These are phyloP conservation scores for Dothistroma septosporum DNA, from an alignment of 2,329 filamentous ascomycete species.

Conservation along the genomic window DNA sequence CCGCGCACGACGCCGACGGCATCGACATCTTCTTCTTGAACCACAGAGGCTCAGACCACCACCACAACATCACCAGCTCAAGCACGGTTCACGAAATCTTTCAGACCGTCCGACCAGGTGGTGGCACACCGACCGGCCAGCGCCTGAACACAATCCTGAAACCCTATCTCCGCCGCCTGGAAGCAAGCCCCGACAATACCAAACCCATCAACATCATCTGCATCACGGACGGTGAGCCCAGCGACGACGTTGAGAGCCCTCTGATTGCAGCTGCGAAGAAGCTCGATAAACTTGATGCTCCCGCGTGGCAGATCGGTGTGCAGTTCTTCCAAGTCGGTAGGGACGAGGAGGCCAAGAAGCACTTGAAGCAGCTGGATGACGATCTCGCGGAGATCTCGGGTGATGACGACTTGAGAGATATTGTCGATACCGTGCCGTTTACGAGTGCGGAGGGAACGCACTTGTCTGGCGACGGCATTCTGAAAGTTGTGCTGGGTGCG, in stretches of 20 bases:
- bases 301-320: constrained; percentile 78
- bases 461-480: constrained; percentile 65
- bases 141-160: constrained; percentile 67
- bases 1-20: constrained; percentile 72
- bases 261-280: constrained; percentile 65
- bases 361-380: constrained; percentile 73
- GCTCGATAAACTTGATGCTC: constrained; percentile 66
- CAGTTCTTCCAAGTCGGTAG: constrained; percentile 95
- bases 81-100: constrained; percentile 66
- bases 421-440: constrained; percentile 87
- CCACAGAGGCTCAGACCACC: constrained; percentile 55
- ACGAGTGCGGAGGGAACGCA: constrained; percentile 47
- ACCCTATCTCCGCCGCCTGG: constrained; percentile 62
- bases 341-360: constrained; percentile 60
- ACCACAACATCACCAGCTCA: constrained; percentile 60
- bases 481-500: constrained; percentile 78
- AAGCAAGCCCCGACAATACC: constrained; percentile 47
- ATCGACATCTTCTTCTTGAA: constrained; percentile 93
- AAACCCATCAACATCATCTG: constrained; percentile 89
- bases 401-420: constrained; percentile 65
- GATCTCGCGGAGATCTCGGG: constrained; percentile 53
- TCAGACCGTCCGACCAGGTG: constrained; percentile 57
- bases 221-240: constrained; percentile 81
- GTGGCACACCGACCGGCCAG: constrained; percentile 69
- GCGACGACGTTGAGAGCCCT: constrained; percentile 70